Conservation (phyloP, 306 rosid genomes). For the Pueraria montana region DNA sequence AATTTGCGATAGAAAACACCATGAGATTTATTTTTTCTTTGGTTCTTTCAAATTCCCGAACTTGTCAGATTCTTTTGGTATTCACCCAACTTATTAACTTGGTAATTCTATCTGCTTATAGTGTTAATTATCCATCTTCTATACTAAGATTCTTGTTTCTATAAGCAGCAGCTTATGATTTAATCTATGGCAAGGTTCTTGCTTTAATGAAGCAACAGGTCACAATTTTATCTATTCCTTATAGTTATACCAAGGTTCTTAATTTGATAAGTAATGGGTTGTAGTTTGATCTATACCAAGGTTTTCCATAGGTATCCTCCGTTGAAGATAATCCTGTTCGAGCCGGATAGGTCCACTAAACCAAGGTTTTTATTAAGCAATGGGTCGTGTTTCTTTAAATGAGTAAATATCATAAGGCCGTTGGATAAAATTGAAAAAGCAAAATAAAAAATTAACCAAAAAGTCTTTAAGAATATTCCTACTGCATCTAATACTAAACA, state of each 20-base stretch:
- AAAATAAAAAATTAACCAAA: no score
- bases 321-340: no score
- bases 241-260: not conserved
- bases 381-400: not conserved
- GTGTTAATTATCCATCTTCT: no score
- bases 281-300: not conserved
- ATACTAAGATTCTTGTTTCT: no score
- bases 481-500: not conserved
- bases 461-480: not conserved
- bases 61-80: not conserved
- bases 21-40: not conserved
- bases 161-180: not conserved
- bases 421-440: constrained; percentile 32
- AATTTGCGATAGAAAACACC: not conserved
- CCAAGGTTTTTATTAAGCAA: not conserved
- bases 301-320: no score
- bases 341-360: no score
- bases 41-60: not conserved
- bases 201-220: not conserved
- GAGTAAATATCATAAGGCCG: not conserved
- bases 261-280: not conserved
- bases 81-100: no score
- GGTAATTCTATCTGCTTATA: no score
- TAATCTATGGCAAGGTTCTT: not conserved
- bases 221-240: not conserved